These are phyloP conservation scores for Ogataea saltuana DNA, from an alignment of 805 yeast genomes.

Conservation along the genomic window DNA sequence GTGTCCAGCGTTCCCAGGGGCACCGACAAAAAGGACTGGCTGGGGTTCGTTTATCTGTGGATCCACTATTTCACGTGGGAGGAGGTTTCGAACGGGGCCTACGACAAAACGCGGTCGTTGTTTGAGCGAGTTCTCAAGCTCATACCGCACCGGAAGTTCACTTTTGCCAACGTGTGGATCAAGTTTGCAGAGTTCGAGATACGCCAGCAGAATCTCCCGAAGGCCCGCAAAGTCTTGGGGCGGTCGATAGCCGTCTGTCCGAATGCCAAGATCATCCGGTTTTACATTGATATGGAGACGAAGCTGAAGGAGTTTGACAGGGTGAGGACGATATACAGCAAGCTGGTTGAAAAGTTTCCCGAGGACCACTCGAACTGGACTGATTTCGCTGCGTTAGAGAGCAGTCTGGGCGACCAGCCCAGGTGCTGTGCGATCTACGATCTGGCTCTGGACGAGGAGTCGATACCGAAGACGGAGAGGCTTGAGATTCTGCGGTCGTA, in stretches of 20 bases:
- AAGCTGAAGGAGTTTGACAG: conserved; percentile 77
- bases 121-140: conserved; percentile 51
- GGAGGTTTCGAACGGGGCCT: conserved; percentile 49
- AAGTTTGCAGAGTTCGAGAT: conserved; percentile 70
- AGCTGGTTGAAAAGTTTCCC: conserved; percentile 55
- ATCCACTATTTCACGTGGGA: conserved; percentile 60
- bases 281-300: conserved; percentile 69
- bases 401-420: conserved; percentile 62
- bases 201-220: conserved; percentile 50
- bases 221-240: conserved; percentile 72
- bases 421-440: conserved; percentile 66
- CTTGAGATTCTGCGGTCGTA: conserved; percentile 30
- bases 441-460: conserved; percentile 41
- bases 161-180: conserved; percentile 77
- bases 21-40: conserved; percentile 49
- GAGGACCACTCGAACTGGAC: conserved; percentile 50
- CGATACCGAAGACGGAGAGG: conserved; percentile 11
- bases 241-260: conserved; percentile 68
- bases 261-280: conserved; percentile 55
- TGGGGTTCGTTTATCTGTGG: conserved; percentile 71
- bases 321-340: conserved; percentile 70
- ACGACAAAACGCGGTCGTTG: conserved; percentile 46
- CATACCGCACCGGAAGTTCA: conserved; percentile 60
- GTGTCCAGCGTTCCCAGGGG: conserved; percentile 43
- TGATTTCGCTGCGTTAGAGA: conserved; percentile 69